phyloP scores from a whole-genome alignment of 352 stramenopile species.

The Phytophthora meadii region DNA sequence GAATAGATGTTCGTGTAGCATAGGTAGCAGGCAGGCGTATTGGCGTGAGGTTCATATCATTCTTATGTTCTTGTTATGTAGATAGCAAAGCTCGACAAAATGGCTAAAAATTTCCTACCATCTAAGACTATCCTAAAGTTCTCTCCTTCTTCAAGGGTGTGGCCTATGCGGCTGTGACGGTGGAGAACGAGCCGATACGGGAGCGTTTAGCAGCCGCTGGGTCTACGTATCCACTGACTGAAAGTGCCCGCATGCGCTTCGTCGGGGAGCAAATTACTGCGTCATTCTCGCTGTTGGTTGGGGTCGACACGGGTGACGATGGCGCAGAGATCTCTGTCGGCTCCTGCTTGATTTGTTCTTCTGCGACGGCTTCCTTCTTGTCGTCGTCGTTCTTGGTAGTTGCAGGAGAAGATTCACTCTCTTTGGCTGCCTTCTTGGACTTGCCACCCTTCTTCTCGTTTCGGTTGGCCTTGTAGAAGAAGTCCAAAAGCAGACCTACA shows the following conservation, averaged over 20 bases:
- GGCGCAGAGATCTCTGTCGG: constrained; percentile 27
- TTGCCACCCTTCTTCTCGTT: constrained; percentile 53
- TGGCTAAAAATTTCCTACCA: constrained; percentile 23
- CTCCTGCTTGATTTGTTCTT: constrained; percentile 45
- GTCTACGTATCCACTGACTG: constrained; percentile 66
- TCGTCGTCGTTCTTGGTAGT: constrained; percentile 9
- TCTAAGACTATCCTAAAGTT: constrained; percentile 44
- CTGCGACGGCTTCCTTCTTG: constrained; percentile 17
- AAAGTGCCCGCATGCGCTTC: constrained; percentile 82
- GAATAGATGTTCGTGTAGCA: neutral
- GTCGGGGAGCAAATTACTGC: constrained; percentile 62
- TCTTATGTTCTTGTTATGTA: constrained; percentile 21
- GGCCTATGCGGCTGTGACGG: constrained; percentile 42
- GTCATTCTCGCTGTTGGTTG: constrained; percentile 42
- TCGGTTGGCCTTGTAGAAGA: constrained; percentile 85
- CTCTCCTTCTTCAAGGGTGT: constrained; percentile 9
- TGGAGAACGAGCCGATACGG: constrained; percentile 66
- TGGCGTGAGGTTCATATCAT: constrained; percentile 24
- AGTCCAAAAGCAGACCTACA: constrained; percentile 76
- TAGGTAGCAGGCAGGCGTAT: too few species aligned
- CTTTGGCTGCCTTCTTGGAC: constrained; percentile 9
- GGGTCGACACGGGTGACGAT: constrained; percentile 15
- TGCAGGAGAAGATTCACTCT: neutral
- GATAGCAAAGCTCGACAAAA: constrained; percentile 29
- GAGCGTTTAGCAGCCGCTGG: constrained; percentile 66